Evolutionary conservation across 1,139 yeast genomes (phyloP).

Genomic region (Suhomyces chickasaworum): DNA sequence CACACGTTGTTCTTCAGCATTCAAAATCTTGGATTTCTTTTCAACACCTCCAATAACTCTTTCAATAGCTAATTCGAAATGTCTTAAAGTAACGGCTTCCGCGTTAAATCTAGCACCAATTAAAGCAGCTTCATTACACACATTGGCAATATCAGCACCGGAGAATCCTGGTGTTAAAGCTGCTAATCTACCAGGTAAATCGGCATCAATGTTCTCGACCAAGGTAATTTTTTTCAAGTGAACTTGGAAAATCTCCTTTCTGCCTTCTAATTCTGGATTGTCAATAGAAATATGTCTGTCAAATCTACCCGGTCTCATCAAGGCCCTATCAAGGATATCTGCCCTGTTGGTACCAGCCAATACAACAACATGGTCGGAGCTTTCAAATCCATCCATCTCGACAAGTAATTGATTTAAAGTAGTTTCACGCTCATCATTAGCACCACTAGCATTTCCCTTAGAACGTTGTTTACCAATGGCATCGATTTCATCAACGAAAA

Average conservation of each 20-base stretch:
- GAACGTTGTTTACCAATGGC: constrained; percentile 96
- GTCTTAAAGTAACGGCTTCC: constrained; percentile 65
- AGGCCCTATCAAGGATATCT: constrained; percentile 88
- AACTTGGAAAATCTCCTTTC: constrained; percentile 87
- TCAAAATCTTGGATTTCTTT: constrained; percentile 80
- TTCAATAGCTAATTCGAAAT: constrained; percentile 95
- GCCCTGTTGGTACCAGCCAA: constrained; percentile 97
- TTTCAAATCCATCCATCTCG: constrained; percentile 96
- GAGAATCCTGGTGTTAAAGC: constrained; percentile 97
- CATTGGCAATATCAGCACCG: constrained; percentile 98
- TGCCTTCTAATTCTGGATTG: constrained; percentile 89
- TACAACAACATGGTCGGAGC: constrained; percentile 91
- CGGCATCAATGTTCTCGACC: constrained; percentile 43
- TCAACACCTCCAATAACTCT: constrained; percentile 96
- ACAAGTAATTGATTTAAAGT: constrained; percentile 92
- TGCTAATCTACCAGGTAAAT: constrained; percentile 82
- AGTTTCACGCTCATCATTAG: constrained; percentile 95
- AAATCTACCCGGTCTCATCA: constrained; percentile 95
- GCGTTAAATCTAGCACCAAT: constrained; percentile 89
- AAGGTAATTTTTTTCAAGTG: constrained; percentile 72
- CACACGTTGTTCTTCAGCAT: constrained; percentile 79
- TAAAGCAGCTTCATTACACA: constrained; percentile 94
- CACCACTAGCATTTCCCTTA: constrained; percentile 79
- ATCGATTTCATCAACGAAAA: constrained; percentile 96
- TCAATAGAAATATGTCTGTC: constrained; percentile 92